A percentile compares a stretch with the other conserved stretches of the same genome.
Evolutionary conservation across 768 basidiomycete species (phyloP).

Genomic region (Porphyrellus cyaneotinctus): DNA sequence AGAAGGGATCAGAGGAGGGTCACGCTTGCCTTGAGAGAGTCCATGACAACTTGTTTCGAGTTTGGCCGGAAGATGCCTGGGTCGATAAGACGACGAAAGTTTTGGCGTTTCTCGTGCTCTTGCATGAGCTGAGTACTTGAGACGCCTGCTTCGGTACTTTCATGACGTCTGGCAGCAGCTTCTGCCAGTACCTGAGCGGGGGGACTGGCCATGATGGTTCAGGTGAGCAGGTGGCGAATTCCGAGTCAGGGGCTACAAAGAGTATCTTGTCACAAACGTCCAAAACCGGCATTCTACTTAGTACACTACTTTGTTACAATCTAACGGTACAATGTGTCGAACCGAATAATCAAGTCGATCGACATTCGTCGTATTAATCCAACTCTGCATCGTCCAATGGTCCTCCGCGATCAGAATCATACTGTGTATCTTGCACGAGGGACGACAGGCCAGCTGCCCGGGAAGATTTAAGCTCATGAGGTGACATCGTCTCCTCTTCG

Average conservation of each 20-base stretch:
- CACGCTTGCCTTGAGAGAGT: constrained; percentile 55
- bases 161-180: constrained; percentile 26
- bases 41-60: constrained; percentile 52
- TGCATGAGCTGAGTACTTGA: constrained; percentile 23
- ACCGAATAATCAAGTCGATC: neutral
- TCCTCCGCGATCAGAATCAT: constrained; percentile 21
- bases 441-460: constrained; percentile 8
- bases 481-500: constrained; percentile 36
- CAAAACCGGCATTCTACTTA: neutral
- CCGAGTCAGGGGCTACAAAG: constrained; percentile 22
- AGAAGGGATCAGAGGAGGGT: neutral
- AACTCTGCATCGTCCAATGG: constrained; percentile 20
- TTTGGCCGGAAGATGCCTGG: constrained; percentile 76
- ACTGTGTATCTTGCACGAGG: constrained; percentile 4
- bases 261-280: neutral
- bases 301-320: no score
- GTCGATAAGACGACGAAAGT: constrained; percentile 72
- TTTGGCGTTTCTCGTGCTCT: constrained; percentile 65
- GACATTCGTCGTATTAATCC: constrained; percentile 7
- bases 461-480: constrained; percentile 11
- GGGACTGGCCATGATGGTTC: constrained; percentile 16
- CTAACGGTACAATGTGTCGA: no score
- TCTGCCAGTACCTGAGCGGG: constrained; percentile 25
- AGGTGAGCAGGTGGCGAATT: neutral
- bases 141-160: neutral